phyloP scores from a whole-genome alignment of 495 filamentous ascomycete species.

The Alectoria sarmentosa region DNA sequence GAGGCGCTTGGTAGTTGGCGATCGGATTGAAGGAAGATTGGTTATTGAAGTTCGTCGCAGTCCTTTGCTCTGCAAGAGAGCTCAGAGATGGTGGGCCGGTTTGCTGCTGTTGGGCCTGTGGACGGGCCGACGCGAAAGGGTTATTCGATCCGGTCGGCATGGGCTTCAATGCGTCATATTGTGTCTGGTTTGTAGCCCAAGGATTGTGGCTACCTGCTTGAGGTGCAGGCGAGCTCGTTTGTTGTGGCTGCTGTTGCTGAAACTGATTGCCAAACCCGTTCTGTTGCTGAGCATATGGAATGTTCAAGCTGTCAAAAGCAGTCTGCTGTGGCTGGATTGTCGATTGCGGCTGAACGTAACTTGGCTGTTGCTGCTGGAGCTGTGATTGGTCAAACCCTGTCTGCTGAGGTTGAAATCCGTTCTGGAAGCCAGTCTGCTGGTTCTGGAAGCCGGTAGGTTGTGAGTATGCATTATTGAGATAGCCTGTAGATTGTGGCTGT shows the following conservation, averaged over 20 bases:
- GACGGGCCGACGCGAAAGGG: slow-evolving; percentile 68
- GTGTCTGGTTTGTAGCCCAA: slow-evolving; percentile 39
- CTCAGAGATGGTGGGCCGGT: slow-evolving; percentile 57
- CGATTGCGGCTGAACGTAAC: slow-evolving; percentile 44
- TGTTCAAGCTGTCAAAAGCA: slow-evolving; percentile 53
- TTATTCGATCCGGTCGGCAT: slow-evolving; percentile 90
- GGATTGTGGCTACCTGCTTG: slow-evolving; percentile 80
- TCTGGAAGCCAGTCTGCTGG: slow-evolving; percentile 59
- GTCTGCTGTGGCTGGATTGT: slow-evolving; percentile 65
- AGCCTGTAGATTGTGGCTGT: slow-evolving; percentile 73
- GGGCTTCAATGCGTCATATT: slow-evolving; percentile 40
- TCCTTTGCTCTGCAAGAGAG: slow-evolving; percentile 64
- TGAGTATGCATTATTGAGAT: slow-evolving; percentile 77
- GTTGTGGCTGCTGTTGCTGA: slow-evolving; percentile 45
- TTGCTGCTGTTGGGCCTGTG: slow-evolving; percentile 45
- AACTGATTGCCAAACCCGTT: slow-evolving; percentile 44
- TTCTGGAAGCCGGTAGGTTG: slow-evolving; percentile 57
- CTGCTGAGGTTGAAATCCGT: slow-evolving; percentile 58
- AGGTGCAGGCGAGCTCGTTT: slow-evolving; percentile 49
- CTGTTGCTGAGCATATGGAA: slow-evolving; percentile 58
- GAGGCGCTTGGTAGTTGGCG: slow-evolving; percentile 43
- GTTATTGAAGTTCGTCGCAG: slow-evolving; percentile 46
- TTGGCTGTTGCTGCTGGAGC: slow-evolving; percentile 47
- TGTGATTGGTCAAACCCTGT: slow-evolving; percentile 55
- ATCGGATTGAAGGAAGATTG: slow-evolving; percentile 43